A percentile compares a stretch with the other conserved stretches of the same genome.
These are phyloP conservation scores for Heritiera fomes DNA, from an alignment of 345 rosid genomes.

Conservation along the genomic window DNA sequence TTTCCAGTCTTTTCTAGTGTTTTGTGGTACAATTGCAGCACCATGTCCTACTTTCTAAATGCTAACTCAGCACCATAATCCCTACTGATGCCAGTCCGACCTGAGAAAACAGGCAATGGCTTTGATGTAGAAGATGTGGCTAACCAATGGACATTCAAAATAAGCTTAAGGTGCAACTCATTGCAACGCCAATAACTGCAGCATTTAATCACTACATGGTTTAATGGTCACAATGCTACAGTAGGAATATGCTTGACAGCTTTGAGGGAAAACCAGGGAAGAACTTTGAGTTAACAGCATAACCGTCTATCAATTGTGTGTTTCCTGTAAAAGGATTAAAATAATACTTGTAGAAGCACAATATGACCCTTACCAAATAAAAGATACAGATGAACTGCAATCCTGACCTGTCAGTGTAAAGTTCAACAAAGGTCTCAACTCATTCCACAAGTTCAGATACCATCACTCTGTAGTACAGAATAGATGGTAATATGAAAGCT, in stretches of 20 bases:
- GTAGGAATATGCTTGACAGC: not conserved
- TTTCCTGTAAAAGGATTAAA: not conserved
- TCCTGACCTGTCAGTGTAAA: not conserved
- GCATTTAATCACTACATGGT: not conserved
- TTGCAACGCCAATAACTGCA: not conserved
- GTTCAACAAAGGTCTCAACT: not conserved
- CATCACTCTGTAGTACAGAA: not conserved
- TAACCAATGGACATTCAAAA: not conserved
- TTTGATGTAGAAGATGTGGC: not conserved
- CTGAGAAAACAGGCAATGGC: slow-evolving; percentile 10
- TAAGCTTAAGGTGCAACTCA: not conserved
- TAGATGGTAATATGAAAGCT: not conserved
- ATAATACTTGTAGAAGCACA: not conserved
- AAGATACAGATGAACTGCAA: not conserved
- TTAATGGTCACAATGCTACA: not conserved
- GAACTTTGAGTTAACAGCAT: not conserved
- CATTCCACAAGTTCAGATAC: not conserved
- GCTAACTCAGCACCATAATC: slow-evolving; percentile 5
- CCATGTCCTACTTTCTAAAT: not conserved
- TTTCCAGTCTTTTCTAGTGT: not conserved
- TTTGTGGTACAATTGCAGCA: not conserved
- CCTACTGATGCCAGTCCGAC: not conserved
- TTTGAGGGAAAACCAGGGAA: not conserved
- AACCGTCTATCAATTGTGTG: not conserved
- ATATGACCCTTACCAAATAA: not conserved